Base-by-base conservation (phyloP, 2,329 filamentous ascomycete species). In the Fusarium decemcellulare region DNA sequence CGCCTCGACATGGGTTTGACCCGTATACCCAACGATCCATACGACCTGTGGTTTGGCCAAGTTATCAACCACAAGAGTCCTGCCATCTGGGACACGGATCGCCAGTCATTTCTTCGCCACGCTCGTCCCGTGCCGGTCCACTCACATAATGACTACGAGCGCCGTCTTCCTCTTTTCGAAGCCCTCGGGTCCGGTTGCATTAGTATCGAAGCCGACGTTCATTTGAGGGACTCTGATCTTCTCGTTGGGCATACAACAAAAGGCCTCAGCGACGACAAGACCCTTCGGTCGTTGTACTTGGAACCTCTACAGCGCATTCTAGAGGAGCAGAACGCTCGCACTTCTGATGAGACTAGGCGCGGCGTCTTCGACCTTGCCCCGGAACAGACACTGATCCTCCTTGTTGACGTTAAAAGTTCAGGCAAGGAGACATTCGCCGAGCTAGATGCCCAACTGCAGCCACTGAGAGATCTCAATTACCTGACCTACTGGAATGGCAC, bases 401-500 rank as follows among this genome's bases (percentile, higher is more conserved):
- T 66, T 5, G 16, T 66, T 4, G 63, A 66, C 30, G 44, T 66
- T 4, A 66, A 66, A 11, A 56, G 57, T 5, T n/a, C 29, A 5
- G 62, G 62, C 2, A 2, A 39, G 0, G 30, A 56, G n/a, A 62
- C 57, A 1, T 66, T 66, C 6, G 11, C 40, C 10, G 37, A 10
- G 18, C 5, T 66, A 0, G 16, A 52, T 1, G 39, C 32, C 1
- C 39, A 66, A 0, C n/a, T 66, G 3, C 56, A 66, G 4, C 50
- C 56, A 15, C 10, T 66, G 2, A 30, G 63, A 42, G 62, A 66
- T 14, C 50, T 57, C 0, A 6, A 55, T 6, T 66, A 51, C 4
- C 36, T 66, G 9, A 66, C 63, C 0, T 66, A 62, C 8, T 66
- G 63, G 62, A 66, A 66, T 2, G 63, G 63, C 6, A 66, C 56